Base-by-base conservation (phyloP, 495 filamentous ascomycete genomes). In the Penicillium malachiteum region DNA sequence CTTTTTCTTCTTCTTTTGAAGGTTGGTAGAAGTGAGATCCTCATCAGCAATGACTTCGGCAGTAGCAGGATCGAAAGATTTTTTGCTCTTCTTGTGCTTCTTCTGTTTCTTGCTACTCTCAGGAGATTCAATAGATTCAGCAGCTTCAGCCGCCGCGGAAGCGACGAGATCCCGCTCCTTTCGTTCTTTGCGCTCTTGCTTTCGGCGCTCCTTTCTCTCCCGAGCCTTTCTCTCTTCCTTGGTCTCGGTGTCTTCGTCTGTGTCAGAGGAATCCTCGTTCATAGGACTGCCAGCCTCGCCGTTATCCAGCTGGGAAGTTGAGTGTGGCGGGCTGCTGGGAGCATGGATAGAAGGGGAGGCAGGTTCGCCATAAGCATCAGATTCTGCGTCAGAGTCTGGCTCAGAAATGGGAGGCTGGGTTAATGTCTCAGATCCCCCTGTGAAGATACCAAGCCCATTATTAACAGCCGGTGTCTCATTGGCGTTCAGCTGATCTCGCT, bases 1-100 rank as follows among this genome's bases (percentile, higher is more conserved):
- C 39, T 56, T 56, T 26, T 56, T 38, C n/a, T 26, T 57, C 42
- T 48, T 60, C 33, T 54, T 54, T 21, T 41, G 34, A n/a, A 40
- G 21, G 1, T 39, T 37, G 3, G 9, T 21, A 34, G 30, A 13
- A 16, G 45, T 21, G 32, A 10, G 9, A 17, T 35, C 14, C 14
- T 52, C 42, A 32, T 52, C 42, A n/a, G 26, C 26, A 8, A 31
- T 7, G 31, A 30, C 50, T 13, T 51, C 45, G 16, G 11, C 11
- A 3, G n/a, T 48, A 49, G 37, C 21, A 31, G 46, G 18, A 35
- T 50, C 43, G n/a, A 21, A 17, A 30, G 31, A 14, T 6, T 26
- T 53, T 40, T 8, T 30, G 31, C 16, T 35, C 31, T 43, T 55
- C 7, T 30, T 32, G 35, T 40, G 39, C 48, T 47, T 58, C 51